These are phyloP conservation scores for Spinellus fusiger DNA, from an alignment of 192 early-diverging fungal genomes.

Conservation along the genomic window DNA sequence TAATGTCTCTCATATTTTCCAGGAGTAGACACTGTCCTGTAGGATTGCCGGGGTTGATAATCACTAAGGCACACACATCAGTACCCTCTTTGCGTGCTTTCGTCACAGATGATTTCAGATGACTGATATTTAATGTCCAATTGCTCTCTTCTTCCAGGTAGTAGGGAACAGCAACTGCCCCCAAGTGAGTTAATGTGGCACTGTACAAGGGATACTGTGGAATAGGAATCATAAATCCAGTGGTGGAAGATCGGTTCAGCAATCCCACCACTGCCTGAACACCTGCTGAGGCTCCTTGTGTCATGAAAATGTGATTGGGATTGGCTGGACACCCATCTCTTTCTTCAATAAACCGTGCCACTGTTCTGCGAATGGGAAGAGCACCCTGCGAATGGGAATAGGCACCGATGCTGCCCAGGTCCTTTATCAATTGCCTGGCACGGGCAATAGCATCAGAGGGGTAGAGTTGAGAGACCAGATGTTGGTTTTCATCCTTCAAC, in stretches of 20 bases:
- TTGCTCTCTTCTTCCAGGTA: constrained; percentile 81
- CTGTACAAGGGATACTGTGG: constrained; percentile 98
- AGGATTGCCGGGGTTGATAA: constrained; percentile 99
- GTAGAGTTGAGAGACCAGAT: constrained; percentile 55
- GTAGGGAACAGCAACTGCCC: constrained; percentile 87
- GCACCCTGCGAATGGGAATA: constrained; percentile 96
- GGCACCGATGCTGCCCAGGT: constrained; percentile 76
- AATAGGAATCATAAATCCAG: constrained; percentile 97
- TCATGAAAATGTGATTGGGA: constrained; percentile 81
- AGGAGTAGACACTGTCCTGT: constrained; percentile 81
- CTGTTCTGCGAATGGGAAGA: constrained; percentile 67
- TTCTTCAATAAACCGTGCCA: constrained; percentile 83
- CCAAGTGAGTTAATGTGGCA: constrained; percentile 77
- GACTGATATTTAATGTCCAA: constrained; percentile 70
- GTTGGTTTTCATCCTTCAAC: constrained; percentile 52
- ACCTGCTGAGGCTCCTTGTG: constrained; percentile 87
- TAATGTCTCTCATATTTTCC: constrained; percentile 81
- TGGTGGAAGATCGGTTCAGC: constrained; percentile 64
- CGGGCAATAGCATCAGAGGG: constrained; percentile 80
- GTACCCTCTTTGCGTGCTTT: constrained; percentile 59
- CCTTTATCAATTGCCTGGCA: constrained; percentile 63
- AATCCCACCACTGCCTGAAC: constrained; percentile 89
- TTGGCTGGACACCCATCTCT: constrained; percentile 85
- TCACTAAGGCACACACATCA: constrained; percentile 89
- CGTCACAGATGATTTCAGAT: constrained; percentile 53